Base-by-base conservation (phyloP, 768 basidiomycete genomes). In the Phlebiopsis gigantea region DNA sequence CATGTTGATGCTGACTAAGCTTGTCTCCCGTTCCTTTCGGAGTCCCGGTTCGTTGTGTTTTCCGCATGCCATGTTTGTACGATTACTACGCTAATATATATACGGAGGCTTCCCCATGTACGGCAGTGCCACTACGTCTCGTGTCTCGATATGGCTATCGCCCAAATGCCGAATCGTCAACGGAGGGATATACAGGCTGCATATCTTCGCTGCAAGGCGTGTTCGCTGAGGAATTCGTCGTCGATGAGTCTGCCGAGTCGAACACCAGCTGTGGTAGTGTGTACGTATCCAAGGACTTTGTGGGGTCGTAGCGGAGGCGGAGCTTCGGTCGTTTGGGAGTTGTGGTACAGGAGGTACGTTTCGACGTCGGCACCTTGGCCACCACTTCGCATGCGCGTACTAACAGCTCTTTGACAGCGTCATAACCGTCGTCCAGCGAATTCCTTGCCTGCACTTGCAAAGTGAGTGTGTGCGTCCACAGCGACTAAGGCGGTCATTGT, bases 1-100 rank as follows among this genome's bases (percentile, higher is more conserved):
- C 84, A 90, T 30, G 78, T 80, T 53, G 85, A 85, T 60, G 78
- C 77, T 2, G 84, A 85, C 55, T 85, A 60, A 70, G 68, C 3
- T 12, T 51, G 39, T 14, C 39, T 46, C 8, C 26, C 22, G 31
- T 29, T 5, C 17, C 10, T 44, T 26, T 46, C 24, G 28, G 50
- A 41, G 9, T 51, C 34, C 12, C 12, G 50, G 34, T 51, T 39
- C 50, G 50, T 51, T 39, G 8, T 26, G 15, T 48, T n/a, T 26
- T 48, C 28, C 19, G 14, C 48, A 15, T 30, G 22, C 50, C 9
- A 44, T 52, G 55, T 31, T 26, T 55, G 47, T 59, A 29, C 12
- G 52, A 17, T 47, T 58, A 51, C 56, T 31, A 46, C 43, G 46
- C 21, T 58, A 53, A 41, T 47, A 9, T 34, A 58, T 50, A 21